phyloP scores from a whole-genome alignment of 805 yeast genomes.

The Vanderwaltozyma polyspora region DNA sequence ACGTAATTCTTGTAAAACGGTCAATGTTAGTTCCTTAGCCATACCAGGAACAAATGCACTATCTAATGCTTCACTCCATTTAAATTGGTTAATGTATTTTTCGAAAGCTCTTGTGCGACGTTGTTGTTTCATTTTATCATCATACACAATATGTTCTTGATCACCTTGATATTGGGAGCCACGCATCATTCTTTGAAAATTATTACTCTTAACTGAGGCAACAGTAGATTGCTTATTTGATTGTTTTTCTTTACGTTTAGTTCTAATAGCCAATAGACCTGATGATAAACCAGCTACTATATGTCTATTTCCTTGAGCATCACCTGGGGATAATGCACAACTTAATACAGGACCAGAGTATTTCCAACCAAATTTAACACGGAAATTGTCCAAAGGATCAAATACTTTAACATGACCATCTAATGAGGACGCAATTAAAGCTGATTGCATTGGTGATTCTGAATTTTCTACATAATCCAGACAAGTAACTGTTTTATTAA shows the following conservation, averaged over 20 bases:
- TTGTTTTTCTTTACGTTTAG: conserved; percentile 55
- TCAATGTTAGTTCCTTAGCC: conserved; percentile 67
- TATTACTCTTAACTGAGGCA: conserved; percentile 32
- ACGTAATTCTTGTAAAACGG: conserved; percentile 77
- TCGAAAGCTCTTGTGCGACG: conserved; percentile 76
- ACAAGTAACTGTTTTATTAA: conserved; percentile 88
- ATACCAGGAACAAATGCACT: conserved; percentile 71
- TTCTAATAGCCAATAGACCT: conserved; percentile 80
- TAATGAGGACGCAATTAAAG: conserved; percentile 80
- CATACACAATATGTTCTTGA: conserved; percentile 61
- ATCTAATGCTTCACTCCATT: conserved; percentile 89
- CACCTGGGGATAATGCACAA: conserved; percentile 76
- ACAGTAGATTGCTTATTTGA: conserved; percentile 12
- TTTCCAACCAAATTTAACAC: conserved; percentile 94
- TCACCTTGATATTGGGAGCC: conserved; percentile 90
- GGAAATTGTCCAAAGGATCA: conserved; percentile 69
- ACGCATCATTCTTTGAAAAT: conserved; percentile 72
- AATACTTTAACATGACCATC: conserved; percentile 97
- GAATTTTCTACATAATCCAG: conserved; percentile 30
- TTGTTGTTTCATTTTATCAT: conserved; percentile 41
- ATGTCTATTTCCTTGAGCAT: conserved; percentile 44
- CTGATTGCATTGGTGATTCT: conserved; percentile 28
- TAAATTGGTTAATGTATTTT: conserved; percentile 71
- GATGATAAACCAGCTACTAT: conserved; percentile 85
- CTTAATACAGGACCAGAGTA: conserved; percentile 87